Evolutionary conservation across 2,329 filamentous ascomycete genomes (phyloP), one percentile per base, ranked within the genome.

Genomic region (Helicocarpus griseus): DNA sequence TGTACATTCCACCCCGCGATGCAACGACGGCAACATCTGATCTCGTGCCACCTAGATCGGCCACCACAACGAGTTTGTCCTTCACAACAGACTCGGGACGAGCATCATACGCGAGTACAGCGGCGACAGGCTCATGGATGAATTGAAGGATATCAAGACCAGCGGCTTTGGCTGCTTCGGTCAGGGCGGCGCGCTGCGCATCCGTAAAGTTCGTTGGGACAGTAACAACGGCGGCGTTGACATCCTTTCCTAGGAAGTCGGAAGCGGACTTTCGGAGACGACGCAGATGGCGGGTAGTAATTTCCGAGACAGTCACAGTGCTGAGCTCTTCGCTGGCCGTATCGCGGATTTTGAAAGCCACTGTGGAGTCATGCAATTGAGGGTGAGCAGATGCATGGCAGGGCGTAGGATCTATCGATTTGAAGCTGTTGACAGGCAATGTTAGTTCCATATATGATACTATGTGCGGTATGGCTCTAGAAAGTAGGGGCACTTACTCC

Each of bases 1-100:
- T 96, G 79, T 97, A 97, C 77, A 97, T 91, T 66, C 93, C 93
- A 56, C 89, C 89, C 69, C 91, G 83, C 63, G 87, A 95, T 57
- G 90, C 88, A 58, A 98, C 76, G 47, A 98, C 86, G 40, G 91
- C 82, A 52, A 95, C 86, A 68, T 98, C 93, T 24, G 89, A 94
- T 61, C 91, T 84, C 49, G 87, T 96, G 59, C 89, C 91, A 63
- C 93, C 93, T 44, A 98, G 77, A 64, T 98, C 93, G 53, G 88
- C 89, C 21, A 98, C 89, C 4, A 97, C 85, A 51, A 95, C 75
- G 56, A 87, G 82, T 80, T 96, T 96, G 77, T 98, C 93, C 59
- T 83, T 74, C 47, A 86, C 69, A 59, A 81, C 76, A 33, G 83
- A 80, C 61, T 90, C 87, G 21, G 86, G 82, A 57, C 86, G 82